phyloP scores from a whole-genome alignment of 1,139 yeast species.

The Pichia sp. region DNA sequence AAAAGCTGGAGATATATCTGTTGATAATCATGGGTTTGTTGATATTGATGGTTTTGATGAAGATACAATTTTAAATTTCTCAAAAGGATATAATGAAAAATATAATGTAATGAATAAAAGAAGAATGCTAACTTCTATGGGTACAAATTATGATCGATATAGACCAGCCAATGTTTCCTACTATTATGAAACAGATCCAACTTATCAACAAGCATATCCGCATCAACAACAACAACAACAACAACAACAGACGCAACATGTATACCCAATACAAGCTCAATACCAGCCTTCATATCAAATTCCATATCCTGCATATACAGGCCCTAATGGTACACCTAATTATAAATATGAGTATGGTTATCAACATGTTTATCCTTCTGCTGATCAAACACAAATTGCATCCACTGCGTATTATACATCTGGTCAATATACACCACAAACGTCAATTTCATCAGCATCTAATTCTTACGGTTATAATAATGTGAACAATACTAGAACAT shows the following conservation, averaged over 20 bases:
- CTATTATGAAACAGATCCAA: background rate
- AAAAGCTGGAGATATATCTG: constrained; percentile 35
- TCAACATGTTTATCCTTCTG: too few species aligned
- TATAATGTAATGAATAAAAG: constrained; percentile 8
- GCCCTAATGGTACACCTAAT: too few species aligned
- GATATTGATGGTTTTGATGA: constrained; percentile 35
- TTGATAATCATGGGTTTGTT: constrained; percentile 50
- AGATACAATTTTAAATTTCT: constrained; percentile 27
- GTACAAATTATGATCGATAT: background rate
- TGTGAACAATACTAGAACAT: too few species aligned
- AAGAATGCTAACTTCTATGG: constrained; percentile 3
- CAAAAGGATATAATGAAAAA: constrained; percentile 18
- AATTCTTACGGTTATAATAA: too few species aligned
- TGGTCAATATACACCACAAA: too few species aligned
- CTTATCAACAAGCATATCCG: background rate
- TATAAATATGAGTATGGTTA: too few species aligned
- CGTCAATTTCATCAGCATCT: too few species aligned
- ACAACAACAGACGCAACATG: constrained; percentile 10
- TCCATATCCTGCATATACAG: too few species aligned
- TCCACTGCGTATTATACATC: too few species aligned
- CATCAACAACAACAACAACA: constrained; percentile 3
- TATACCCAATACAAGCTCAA: constrained; percentile 6
- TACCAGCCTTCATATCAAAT: background rate
- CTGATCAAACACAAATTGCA: too few species aligned
- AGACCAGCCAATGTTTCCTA: background rate